Evolutionary conservation across 169 alveolate species (phyloP).

Genomic region (Plasmodium berghei): DNA sequence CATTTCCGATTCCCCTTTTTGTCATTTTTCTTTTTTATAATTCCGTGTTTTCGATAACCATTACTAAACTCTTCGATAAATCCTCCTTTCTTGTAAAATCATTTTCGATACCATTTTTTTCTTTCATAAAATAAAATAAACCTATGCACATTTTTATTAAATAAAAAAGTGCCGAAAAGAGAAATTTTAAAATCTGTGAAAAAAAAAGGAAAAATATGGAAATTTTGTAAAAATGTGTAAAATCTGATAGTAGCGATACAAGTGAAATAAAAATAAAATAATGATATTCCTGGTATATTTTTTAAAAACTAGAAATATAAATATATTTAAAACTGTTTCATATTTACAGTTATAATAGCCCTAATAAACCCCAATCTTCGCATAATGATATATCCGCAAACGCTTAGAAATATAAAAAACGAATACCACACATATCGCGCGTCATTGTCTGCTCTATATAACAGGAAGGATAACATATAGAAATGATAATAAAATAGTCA

Average conservation of each 20-base stretch:
- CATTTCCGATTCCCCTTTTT: too few relatives aligned
- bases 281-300: too few relatives aligned
- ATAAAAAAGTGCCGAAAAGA: conserved; percentile 29
- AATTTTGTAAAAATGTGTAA: background rate
- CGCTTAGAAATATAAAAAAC: conserved; percentile 56
- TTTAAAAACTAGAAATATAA: too few relatives aligned
- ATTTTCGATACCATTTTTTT: background rate
- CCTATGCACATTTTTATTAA: background rate
- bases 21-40: conserved; percentile 5
- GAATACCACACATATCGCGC: conserved; percentile 73
- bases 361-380: conserved; percentile 69
- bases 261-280: too few relatives aligned
- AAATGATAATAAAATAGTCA: background rate
- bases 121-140: conserved; percentile 17
- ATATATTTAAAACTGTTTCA: too few relatives aligned
- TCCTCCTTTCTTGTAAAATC: background rate
- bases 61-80: conserved; percentile 7
- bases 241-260: background rate
- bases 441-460: conserved; percentile 46
- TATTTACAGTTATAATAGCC: conserved; percentile 44
- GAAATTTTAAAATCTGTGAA: conserved; percentile 31
- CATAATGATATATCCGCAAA: conserved; percentile 42
- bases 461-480: conserved; percentile 2
- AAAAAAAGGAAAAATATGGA: background rate
- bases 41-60: conserved; percentile 12